phyloP scores from a whole-genome alignment of 139 green algal species.

The Raphidocelis subcapitata region DNA sequence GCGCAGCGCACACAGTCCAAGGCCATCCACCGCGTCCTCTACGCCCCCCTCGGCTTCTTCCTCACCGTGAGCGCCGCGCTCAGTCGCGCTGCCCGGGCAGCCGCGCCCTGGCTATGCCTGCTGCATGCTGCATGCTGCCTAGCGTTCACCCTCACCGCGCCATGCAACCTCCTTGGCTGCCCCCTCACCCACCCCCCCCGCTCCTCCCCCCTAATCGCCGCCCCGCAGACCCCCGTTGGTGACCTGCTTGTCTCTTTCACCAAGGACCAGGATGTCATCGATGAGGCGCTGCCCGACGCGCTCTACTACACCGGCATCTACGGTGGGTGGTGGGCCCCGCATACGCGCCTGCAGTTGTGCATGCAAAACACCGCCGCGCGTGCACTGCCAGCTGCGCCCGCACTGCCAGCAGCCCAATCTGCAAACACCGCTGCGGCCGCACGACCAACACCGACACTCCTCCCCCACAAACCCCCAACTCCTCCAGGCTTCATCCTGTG shows the following conservation, averaged over 20 bases:
- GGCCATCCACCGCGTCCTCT: constrained; percentile 40
- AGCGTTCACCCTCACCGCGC: no score
- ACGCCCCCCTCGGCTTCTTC: constrained; percentile 66
- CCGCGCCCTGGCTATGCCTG: no score
- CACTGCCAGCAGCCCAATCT: no score
- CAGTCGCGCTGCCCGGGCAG: no score
- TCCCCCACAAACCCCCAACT: no score
- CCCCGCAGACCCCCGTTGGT: constrained; percentile 59
- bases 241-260: constrained; percentile 66
- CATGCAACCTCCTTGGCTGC: no score
- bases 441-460: no score
- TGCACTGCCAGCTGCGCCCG: no score
- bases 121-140: no score
- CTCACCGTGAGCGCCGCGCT: constrained; percentile 14
- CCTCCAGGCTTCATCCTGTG: constrained; percentile 45
- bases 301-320: constrained; percentile 63
- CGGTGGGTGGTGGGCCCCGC: constrained; percentile 6
- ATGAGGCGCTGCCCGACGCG: constrained; percentile 57
- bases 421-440: no score
- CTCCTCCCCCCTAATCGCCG: constrained; percentile 57
- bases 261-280: constrained; percentile 63
- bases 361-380: no score
- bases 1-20: constrained; percentile 30
- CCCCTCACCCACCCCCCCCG: constrained; percentile 38
- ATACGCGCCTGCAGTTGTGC: no score